phyloP scores from a whole-genome alignment of 2,329 filamentous ascomycete genomes.

The Cytospora mali region DNA sequence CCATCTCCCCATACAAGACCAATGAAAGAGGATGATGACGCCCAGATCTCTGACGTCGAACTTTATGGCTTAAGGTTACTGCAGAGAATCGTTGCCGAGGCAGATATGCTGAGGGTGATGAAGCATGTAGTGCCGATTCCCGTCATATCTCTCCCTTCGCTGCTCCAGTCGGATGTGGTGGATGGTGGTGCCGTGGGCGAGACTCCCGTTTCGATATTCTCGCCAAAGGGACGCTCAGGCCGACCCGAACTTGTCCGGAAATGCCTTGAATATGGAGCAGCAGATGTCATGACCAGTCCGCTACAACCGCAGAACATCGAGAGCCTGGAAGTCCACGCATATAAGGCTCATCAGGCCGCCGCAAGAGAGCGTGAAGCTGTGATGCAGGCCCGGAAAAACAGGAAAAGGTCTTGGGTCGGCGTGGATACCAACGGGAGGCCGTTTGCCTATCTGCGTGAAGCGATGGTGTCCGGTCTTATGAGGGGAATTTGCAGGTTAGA shows the following conservation, averaged over 20 bases:
- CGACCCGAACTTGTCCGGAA: slow-evolving; percentile 43
- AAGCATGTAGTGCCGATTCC: slow-evolving; percentile 61
- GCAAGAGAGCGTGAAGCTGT: slow-evolving; percentile 72
- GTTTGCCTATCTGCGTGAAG: slow-evolving; percentile 86
- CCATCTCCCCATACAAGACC: slow-evolving; percentile 48
- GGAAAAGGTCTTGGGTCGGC: slow-evolving; percentile 91
- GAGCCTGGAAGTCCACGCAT: slow-evolving; percentile 79
- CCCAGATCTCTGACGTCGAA: slow-evolving; percentile 47
- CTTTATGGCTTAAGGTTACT: slow-evolving; percentile 58
- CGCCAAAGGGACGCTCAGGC: slow-evolving; percentile 3
- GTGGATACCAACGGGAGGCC: slow-evolving; percentile 76
- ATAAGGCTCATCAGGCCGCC: slow-evolving; percentile 77
- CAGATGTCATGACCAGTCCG: slow-evolving; percentile 83
- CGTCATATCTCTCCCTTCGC: slow-evolving; percentile 42
- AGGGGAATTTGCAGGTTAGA: slow-evolving; percentile 77
- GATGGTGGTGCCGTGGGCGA: slow-evolving; percentile 13
- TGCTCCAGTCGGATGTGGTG: slow-evolving; percentile 3
- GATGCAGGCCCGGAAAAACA: slow-evolving; percentile 70
- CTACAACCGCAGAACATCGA: slow-evolving; percentile 73
- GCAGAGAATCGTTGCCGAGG: slow-evolving; percentile 60
- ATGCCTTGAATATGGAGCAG: slow-evolving; percentile 83
- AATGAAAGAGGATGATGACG: slow-evolving; percentile 42
- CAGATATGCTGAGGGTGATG: slow-evolving; percentile 57
- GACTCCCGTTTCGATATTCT: slow-evolving; percentile 9
- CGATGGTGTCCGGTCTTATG: slow-evolving; percentile 92